These are phyloP conservation scores for Venturia oleaginea DNA, from an alignment of 2,329 filamentous ascomycete genomes.

Conservation along the genomic window DNA sequence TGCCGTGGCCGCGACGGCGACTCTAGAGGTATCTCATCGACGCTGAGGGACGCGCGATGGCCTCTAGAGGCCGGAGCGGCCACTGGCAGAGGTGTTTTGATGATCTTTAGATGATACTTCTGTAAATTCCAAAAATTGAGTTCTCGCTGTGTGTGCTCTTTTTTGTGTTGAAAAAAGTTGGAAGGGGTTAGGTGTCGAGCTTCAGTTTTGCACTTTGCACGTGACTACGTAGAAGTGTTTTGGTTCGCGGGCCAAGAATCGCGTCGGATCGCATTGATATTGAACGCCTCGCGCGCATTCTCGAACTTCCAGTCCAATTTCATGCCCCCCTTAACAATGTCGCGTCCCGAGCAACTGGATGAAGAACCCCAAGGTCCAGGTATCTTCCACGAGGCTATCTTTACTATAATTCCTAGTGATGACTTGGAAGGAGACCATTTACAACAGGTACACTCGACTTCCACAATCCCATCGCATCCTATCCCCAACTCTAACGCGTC, in stretches of 20 bases:
- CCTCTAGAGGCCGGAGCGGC: too few relatives aligned
- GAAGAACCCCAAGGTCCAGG: neutral
- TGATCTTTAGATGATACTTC: too few relatives aligned
- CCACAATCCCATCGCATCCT: constrained; percentile 16
- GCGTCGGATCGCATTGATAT: neutral
- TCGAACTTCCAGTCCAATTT: neutral
- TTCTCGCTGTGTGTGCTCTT: too few relatives aligned
- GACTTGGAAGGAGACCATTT: constrained; percentile 23
- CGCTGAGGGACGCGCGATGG: too few relatives aligned
- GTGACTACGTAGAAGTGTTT: neutral
- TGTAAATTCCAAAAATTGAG: too few relatives aligned
- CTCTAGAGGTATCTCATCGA: too few relatives aligned
- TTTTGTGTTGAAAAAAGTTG: too few relatives aligned
- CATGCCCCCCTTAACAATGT: neutral
- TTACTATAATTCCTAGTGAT: constrained; percentile 35
- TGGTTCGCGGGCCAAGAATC: neutral
- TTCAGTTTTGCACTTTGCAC: neutral
- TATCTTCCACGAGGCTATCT: constrained; percentile 31
- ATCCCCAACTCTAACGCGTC: neutral
- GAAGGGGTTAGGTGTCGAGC: too few relatives aligned
- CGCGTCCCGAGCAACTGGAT: neutral
- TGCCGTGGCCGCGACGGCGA: too few relatives aligned
- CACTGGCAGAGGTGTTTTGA: too few relatives aligned
- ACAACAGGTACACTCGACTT: constrained; percentile 16
- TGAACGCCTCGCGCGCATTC: neutral